Base-by-base conservation (phyloP, 1,284 basidiomycete genomes). In the Cryptococcus wingfieldii region DNA sequence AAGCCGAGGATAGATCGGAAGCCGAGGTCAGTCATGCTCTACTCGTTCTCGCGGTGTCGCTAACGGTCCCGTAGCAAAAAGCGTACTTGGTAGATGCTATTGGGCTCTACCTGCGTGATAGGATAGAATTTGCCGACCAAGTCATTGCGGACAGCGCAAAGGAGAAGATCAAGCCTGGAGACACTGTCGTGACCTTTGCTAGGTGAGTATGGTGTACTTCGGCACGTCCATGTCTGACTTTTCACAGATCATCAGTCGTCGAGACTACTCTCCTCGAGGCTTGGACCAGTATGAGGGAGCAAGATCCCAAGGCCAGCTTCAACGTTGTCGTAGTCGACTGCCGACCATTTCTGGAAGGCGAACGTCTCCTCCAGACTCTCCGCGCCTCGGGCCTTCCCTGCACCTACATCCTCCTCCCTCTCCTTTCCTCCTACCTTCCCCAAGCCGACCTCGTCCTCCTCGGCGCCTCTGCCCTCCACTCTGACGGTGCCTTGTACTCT, bases 321-420 rank as follows among this genome's bases (percentile, higher is more conserved):
- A 88, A 87, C 2, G 95, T 97, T 14, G 85, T 97, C 50, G 84
- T 97, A 2, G 86, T 98, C n/a, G 96, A 98, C 75, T 93, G 93
- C 39, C 81, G 90, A 58, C 96, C 95, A 1, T 83, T 98, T 67
- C 80, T 92, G 25, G 95, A 98, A 82, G 95, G 93, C 86, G 62
- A 91, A 77, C 80, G 83, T 13, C 79, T 96, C 0, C 80, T 98
- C 6, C 81, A 82, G 48, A 83, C 85, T 1, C 81, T 98, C 5
- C 83, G 87, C 4, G 80, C 83, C 9, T 83, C 83, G 14, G 82
- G 85, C 8, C 89, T 98, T 49, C 86, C 88, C 4, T 94, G 90
- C 77, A 93, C 91, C 48, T 98, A 98, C 75, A 84, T 89, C 27
- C 83, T 97, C 38, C 83, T 99, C 28, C 86, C 94, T n/a, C 86